These are phyloP conservation scores for Barbatosphaeria neglecta DNA, from an alignment of 495 filamentous ascomycete species.

Conservation along the genomic window DNA sequence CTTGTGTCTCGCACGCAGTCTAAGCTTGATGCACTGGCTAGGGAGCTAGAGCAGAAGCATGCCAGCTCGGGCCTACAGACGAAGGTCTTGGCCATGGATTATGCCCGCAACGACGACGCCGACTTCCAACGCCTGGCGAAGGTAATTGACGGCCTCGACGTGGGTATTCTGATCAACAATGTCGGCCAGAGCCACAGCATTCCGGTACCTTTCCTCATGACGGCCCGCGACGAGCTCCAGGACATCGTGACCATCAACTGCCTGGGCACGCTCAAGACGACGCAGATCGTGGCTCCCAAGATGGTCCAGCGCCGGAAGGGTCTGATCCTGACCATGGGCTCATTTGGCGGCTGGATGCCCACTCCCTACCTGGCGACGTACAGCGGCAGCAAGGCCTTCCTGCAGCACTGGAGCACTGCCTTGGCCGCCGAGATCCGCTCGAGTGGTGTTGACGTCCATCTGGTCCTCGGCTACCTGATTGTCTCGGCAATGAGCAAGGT, in stretches of 20 bases:
- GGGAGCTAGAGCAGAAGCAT: constrained; percentile 59
- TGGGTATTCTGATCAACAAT: constrained; percentile 91
- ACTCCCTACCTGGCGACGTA: constrained; percentile 93
- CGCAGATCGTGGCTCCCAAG: constrained; percentile 70
- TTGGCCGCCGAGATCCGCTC: constrained; percentile 72
- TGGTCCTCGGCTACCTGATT: constrained; percentile 84
- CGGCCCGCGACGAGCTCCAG: constrained; percentile 62
- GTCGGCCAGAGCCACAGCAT: constrained; percentile 90
- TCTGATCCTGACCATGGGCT: constrained; percentile 93
- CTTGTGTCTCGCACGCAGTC: constrained; percentile 88
- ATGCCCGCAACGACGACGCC: constrained; percentile 57
- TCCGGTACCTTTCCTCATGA: constrained; percentile 78
- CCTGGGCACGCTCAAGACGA: constrained; percentile 73
- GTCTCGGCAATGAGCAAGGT: constrained; percentile 96
- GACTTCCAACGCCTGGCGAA: constrained; percentile 65
- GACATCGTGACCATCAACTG: constrained; percentile 95
- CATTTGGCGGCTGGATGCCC: constrained; percentile 80
- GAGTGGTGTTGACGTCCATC: constrained; percentile 69
- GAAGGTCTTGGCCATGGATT: constrained; percentile 83
- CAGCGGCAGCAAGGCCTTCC: constrained; percentile 94
- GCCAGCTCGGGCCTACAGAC: constrained; percentile 46
- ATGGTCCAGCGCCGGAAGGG: constrained; percentile 76
- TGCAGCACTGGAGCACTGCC: constrained; percentile 89
- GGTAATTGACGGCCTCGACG: constrained; percentile 58
- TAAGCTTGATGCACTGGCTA: constrained; percentile 68